Conservation (phyloP, 257 asterid genomes). For the Jacaranda copaia region DNA sequence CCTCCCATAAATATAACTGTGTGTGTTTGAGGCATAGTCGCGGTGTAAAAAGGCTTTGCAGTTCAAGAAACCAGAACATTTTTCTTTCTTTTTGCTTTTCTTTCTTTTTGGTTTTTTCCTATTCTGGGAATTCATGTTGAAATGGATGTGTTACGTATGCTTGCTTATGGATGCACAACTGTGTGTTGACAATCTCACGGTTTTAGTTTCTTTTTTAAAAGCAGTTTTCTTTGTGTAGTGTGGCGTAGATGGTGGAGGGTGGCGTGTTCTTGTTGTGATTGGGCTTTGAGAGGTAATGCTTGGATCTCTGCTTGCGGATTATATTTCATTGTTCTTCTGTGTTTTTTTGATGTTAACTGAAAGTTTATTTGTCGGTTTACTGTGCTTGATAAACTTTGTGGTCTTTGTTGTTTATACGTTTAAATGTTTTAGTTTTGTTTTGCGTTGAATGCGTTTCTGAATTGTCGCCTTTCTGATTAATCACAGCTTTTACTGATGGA, state of each 20-base stretch:
- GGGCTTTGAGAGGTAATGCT: slow-evolving; percentile 32
- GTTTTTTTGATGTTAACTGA: neutral
- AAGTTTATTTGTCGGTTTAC: too few relatives aligned
- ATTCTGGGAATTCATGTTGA: slow-evolving; percentile 8
- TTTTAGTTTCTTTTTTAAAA: slow-evolving; percentile 1
- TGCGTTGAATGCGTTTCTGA: slow-evolving; percentile 25
- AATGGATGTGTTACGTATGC: neutral
- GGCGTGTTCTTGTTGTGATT: slow-evolving; percentile 21
- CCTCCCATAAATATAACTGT: slow-evolving; percentile 7
- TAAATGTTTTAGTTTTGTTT: neutral
- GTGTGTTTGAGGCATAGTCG: neutral
- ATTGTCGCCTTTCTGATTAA: slow-evolving; percentile 23
- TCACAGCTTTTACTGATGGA: slow-evolving; percentile 29
- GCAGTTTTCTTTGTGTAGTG: slow-evolving; percentile 7
- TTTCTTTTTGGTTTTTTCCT: neutral
- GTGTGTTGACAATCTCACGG: slow-evolving; percentile 5
- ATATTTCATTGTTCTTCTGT: neutral
- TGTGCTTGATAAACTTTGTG: neutral
- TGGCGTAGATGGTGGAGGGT: slow-evolving; percentile 10
- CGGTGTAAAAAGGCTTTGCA: neutral
- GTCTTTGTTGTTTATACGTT: neutral
- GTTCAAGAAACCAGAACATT: neutral
- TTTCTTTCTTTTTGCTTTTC: slow-evolving; percentile 6
- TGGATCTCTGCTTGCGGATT: slow-evolving; percentile 35
- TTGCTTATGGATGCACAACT: neutral